phyloP scores from a whole-genome alignment of 345 rosid genomes.

The Brassica carinata region DNA sequence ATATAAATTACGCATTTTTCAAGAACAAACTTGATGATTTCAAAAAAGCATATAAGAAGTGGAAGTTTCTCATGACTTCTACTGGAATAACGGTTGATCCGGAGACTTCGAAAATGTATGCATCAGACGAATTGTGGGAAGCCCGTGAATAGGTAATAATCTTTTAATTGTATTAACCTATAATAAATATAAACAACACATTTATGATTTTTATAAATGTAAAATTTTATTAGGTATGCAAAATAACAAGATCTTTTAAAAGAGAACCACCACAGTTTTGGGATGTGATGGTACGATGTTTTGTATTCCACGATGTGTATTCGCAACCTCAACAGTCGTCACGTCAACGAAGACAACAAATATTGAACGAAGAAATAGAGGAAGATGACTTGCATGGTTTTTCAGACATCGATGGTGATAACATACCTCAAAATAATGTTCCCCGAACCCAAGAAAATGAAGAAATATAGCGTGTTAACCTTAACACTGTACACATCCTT shows the following conservation, averaged over 20 bases:
- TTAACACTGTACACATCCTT: background rate
- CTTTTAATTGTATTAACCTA: too few species aligned
- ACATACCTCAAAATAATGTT: background rate
- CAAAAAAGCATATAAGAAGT: background rate
- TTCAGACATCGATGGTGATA: background rate
- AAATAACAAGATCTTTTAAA: background rate
- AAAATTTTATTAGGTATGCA: background rate
- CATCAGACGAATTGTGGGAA: background rate
- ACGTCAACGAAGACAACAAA: background rate
- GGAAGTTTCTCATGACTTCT: background rate
- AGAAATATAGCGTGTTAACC: background rate
- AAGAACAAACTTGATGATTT: background rate
- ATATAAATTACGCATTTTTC: background rate
- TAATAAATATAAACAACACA: background rate
- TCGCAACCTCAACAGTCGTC: background rate
- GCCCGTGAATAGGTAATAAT: background rate
- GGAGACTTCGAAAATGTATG: background rate
- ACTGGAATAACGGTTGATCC: background rate
- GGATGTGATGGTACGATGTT: background rate
- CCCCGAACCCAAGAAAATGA: too few species aligned
- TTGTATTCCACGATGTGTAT: background rate
- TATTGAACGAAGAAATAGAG: background rate
- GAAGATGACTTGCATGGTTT: background rate
- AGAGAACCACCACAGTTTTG: background rate
- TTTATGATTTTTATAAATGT: background rate